These are phyloP conservation scores for Phytomonas sp. DNA, from an alignment of 208 protist species.

Conservation along the genomic window DNA sequence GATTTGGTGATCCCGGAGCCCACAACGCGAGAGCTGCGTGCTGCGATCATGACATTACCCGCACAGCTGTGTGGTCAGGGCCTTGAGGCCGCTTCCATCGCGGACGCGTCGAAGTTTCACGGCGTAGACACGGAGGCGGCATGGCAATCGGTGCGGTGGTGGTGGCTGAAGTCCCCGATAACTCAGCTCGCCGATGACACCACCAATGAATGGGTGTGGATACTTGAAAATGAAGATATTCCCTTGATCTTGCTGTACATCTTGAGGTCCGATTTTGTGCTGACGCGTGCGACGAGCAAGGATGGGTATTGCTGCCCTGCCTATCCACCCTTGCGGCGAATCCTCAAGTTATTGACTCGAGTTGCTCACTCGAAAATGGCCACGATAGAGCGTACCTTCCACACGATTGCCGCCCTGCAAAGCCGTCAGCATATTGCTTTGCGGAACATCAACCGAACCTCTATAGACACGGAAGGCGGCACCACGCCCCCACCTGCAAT, in stretches of 20 bases:
- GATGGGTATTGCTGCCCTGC: neutral
- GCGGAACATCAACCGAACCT: neutral
- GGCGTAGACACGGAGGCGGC: neutral
- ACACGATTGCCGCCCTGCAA: slow-evolving; percentile 39
- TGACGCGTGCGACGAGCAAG: slow-evolving; percentile 1
- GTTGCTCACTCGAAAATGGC: slow-evolving; percentile 7
- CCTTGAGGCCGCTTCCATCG: slow-evolving; percentile 1
- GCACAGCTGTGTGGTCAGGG: slow-evolving; percentile 3
- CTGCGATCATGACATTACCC: slow-evolving; percentile 28
- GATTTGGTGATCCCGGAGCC: slow-evolving; percentile 15
- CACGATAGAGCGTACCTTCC: slow-evolving; percentile 38
- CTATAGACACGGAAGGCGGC: neutral
- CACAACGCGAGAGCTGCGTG: slow-evolving; percentile 35
- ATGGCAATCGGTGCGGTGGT: slow-evolving; percentile 19
- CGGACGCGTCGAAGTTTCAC: neutral
- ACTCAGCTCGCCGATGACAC: neutral
- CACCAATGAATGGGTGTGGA: neutral
- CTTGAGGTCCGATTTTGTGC: slow-evolving; percentile 28
- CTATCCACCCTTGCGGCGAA: slow-evolving; percentile 29
- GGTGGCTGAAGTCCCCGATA: slow-evolving; percentile 11
- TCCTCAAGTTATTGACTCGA: slow-evolving; percentile 23
- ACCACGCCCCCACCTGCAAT: neutral
- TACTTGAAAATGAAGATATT: neutral
- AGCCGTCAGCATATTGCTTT: slow-evolving; percentile 10
- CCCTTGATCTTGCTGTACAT: slow-evolving; percentile 20